Evolutionary conservation across 1,284 basidiomycete species (phyloP).

Genomic region (Boletus semigastroideus): DNA sequence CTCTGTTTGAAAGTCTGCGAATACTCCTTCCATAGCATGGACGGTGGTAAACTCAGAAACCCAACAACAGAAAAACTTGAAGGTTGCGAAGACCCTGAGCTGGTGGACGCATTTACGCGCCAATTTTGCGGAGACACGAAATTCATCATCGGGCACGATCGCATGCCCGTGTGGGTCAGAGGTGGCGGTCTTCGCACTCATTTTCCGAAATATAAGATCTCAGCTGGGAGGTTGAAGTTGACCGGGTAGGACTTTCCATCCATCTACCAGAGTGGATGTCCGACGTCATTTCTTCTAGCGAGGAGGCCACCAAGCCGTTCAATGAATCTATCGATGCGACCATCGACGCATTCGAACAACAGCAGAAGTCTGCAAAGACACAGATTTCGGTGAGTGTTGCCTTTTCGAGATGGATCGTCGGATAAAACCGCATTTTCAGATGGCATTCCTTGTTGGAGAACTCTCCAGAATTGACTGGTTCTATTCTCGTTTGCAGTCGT

Average conservation of each 20-base stretch:
- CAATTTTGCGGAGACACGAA: conserved; percentile 11
- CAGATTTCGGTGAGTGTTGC: conserved; percentile 28
- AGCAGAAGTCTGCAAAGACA: conserved; percentile 22
- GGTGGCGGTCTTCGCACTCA: neutral
- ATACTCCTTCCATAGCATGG: neutral
- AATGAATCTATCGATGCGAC: conserved; percentile 33
- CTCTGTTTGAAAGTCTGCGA: neutral
- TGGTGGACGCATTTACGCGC: conserved; percentile 10
- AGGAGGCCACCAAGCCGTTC: conserved; percentile 15
- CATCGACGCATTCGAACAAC: conserved; percentile 33
- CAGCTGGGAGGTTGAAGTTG: conserved; percentile 11
- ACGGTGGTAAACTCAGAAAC: neutral
- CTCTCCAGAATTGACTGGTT: conserved; percentile 47
- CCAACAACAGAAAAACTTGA: neutral
- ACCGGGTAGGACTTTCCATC: too few relatives aligned
- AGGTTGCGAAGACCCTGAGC: conserved; percentile 20
- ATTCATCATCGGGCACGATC: conserved; percentile 2
- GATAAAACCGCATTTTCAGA: conserved; percentile 1
- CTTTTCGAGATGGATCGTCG: neutral
- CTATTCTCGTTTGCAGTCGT: conserved; percentile 34
- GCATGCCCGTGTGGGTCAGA: conserved; percentile 8
- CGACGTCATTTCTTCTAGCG: neutral
- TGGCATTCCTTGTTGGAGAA: conserved; percentile 39
- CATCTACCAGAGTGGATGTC: too few relatives aligned
- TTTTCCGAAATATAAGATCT: neutral